phyloP scores from a whole-genome alignment of 1,139 yeast species.

The Taphrina confusa region DNA sequence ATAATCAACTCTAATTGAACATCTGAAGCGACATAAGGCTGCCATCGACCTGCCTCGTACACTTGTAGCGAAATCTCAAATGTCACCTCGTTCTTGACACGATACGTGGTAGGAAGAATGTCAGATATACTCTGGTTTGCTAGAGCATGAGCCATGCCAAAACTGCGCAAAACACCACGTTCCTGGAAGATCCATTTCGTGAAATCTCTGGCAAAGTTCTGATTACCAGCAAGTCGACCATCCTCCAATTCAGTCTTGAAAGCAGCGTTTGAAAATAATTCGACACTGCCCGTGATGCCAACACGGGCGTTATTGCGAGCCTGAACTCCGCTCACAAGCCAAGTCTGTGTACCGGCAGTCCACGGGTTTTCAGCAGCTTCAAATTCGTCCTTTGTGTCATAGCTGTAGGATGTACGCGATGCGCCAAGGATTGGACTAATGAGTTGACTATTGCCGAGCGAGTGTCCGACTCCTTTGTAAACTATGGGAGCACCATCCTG shows the following conservation, averaged over 20 bases:
- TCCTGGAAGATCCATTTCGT: conserved; percentile 76
- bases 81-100: conserved; percentile 42
- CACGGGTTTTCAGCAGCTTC: conserved; percentile 52
- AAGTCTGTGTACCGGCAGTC: conserved; percentile 83
- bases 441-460: conserved; percentile 61
- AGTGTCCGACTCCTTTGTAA: conserved; percentile 57
- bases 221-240: conserved; percentile 43
- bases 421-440: conserved; percentile 73
- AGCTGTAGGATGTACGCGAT: conserved; percentile 67
- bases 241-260: conserved; percentile 35
- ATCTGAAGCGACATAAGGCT: conserved; percentile 61
- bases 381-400: conserved; percentile 51
- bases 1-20: conserved; percentile 82
- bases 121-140: conserved; percentile 65
- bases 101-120: conserved; percentile 44
- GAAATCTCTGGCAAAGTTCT: conserved; percentile 53
- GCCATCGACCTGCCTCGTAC: conserved; percentile 66
- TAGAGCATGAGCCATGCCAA: conserved; percentile 52
- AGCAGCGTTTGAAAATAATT: conserved; percentile 51
- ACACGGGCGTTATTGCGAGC: conserved; percentile 76
- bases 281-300: conserved; percentile 73
- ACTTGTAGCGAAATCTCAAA: conserved; percentile 69
- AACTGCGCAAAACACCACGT: conserved; percentile 62
- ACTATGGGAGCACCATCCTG: conserved; percentile 41
- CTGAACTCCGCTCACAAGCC: conserved; percentile 77